Base-by-base conservation (phyloP, 352 stramenopile genomes). In the Phytopythium chamaehyphon region DNA sequence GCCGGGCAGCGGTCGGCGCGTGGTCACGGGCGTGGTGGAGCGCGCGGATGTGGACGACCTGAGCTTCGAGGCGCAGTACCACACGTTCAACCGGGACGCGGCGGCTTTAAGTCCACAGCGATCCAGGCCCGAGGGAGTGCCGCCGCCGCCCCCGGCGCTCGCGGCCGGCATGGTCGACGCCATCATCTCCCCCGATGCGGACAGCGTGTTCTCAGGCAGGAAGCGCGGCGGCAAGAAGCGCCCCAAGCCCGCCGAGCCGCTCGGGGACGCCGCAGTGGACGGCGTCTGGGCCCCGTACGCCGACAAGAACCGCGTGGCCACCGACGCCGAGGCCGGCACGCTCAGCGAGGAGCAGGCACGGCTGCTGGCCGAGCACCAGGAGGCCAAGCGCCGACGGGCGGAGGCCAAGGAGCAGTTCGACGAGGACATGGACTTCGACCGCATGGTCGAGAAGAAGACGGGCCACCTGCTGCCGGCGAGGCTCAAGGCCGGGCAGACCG, bases 391-490 rank as follows among this genome's bases (percentile, higher is more conserved):
- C 48, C 77, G 73, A n/a, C 73, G 76, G 18, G 65, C 80, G 14
- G 66, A 71, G 47, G 64, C 64, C 35, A 83, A 77, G 55, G 51
- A 69, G 2, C 67, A 88, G 33, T 66, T 78, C 24, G 75, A 92
- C 40, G 83, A 93, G 33, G 80, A 91, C 24, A 82, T 92, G 64
- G 80, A 92, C 63, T 94, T 95, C 44, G 80, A 93, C 60, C 66
- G 83, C 40, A 89, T 90, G 76, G 73, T 94, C n/a, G 82, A 94
- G 60, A 89, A 88, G 56, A 95, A 95, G 67, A 86, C 59, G 4
- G 64, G 54, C 10, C 82, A 93, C 54, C 71, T 94, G 57, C 54
- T 93, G 15, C 83, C 83, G 1, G 73, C 79, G 33, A 64, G 82
- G 33, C 57, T 94, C 33, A 79, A 79, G 37, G 67, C 81, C 0